Conservation (phyloP, 768 basidiomycete genomes). For the Suillus weaverae region DNA sequence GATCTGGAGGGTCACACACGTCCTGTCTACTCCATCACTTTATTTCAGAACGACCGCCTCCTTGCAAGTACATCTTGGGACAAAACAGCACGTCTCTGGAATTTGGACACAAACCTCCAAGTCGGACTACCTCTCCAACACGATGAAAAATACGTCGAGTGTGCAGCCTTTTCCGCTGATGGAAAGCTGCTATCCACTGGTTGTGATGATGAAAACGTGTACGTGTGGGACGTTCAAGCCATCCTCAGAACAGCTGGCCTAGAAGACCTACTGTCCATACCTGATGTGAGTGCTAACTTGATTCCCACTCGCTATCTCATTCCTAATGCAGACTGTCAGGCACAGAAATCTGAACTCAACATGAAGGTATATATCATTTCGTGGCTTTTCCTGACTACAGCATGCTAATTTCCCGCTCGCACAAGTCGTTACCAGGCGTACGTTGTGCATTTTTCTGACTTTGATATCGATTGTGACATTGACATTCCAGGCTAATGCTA, state of each 20-base stretch:
- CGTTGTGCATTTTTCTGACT: background rate
- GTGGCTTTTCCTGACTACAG: background rate
- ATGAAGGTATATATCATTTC: background rate
- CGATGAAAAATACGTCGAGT: rapidly evolving
- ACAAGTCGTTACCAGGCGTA: background rate
- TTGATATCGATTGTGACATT: background rate
- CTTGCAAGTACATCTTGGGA: background rate
- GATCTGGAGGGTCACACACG: no score
- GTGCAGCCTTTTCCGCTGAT: background rate
- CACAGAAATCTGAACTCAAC: background rate
- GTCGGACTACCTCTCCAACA: background rate
- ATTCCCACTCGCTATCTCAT: background rate
- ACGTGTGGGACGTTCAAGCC: no score
- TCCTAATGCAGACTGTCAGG: background rate
- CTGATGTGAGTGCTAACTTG: no score
- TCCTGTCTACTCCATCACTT: background rate
- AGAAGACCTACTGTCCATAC: no score
- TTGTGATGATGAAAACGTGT: no score
- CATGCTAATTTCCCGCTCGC: background rate
- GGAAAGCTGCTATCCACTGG: background rate
- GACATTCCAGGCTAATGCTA: background rate
- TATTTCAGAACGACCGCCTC: background rate
- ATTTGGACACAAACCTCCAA: background rate
- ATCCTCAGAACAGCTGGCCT: no score
- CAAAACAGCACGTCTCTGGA: background rate